Percentiles rank a stretch among this genome's conserved stretches.
Evolutionary conservation across 257 asterid genomes (phyloP).

Genomic region (Nicotiana attenuata): DNA sequence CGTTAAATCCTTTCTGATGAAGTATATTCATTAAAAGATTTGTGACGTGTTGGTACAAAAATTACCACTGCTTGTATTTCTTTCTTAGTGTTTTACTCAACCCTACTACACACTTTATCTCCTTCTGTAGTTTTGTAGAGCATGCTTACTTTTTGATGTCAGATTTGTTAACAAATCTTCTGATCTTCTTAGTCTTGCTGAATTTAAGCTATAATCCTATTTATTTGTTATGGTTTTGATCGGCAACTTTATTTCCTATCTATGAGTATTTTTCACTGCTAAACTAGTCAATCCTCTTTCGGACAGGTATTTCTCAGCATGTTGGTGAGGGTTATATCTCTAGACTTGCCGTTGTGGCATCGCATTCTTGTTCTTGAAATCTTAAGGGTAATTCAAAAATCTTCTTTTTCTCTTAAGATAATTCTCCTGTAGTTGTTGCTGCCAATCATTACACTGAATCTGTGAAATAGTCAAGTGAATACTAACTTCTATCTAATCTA

Average conservation of each 20-base stretch:
- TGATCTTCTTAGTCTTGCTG: not conserved
- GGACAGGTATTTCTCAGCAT: slow-evolving; percentile 93
- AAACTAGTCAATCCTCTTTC: slow-evolving; percentile 12
- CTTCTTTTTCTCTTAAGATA: not conserved
- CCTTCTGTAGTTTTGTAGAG: not conserved
- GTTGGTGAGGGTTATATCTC: slow-evolving; percentile 77
- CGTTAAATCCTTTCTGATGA: not conserved
- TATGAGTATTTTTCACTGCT: not conserved
- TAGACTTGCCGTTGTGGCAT: slow-evolving; percentile 97
- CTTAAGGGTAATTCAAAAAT: slow-evolving; percentile 64
- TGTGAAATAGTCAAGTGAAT: not conserved
- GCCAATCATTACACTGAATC: not conserved
- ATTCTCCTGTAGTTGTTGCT: not conserved
- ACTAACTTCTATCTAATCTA: slow-evolving; percentile 17
- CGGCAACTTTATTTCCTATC: not conserved
- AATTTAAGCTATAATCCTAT: not conserved
- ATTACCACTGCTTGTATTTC: not conserved
- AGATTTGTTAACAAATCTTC: not conserved
- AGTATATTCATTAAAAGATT: not conserved
- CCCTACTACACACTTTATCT: not conserved
- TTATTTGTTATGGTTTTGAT: not conserved
- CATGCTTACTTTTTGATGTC: not conserved
- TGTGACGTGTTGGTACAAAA: not conserved
- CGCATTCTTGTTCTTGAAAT: slow-evolving; percentile 97
- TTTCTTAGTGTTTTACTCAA: not conserved